phyloP scores from a whole-genome alignment of 495 filamentous ascomycete species.

The Tuber microsphaerosporum region DNA sequence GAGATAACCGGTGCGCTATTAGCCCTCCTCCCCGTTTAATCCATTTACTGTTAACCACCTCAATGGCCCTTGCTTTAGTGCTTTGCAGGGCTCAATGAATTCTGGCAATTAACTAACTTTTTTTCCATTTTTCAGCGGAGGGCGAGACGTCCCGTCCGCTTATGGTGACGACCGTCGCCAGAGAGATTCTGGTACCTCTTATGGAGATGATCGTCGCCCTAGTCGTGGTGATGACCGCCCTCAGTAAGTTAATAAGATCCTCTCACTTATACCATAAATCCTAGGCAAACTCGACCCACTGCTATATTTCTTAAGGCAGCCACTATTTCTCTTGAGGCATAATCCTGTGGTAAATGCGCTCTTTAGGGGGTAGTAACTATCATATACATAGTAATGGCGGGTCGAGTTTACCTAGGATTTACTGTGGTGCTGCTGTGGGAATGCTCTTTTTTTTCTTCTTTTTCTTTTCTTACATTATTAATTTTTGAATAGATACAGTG shows the following conservation, averaged over 20 bases:
- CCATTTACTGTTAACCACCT: background rate
- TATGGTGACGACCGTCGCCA: conserved; percentile 12
- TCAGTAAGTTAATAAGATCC: background rate
- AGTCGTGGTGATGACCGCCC: background rate
- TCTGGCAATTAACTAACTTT: background rate
- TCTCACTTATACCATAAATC: background rate
- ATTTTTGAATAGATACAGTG: background rate
- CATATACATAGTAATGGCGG: too few species aligned
- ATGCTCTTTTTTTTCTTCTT: background rate
- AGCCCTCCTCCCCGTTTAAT: background rate
- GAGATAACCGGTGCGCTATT: background rate
- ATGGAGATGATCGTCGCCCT: background rate
- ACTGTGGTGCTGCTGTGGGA: background rate
- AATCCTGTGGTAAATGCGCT: too few species aligned
- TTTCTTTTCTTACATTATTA: background rate
- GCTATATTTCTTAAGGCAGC: too few species aligned
- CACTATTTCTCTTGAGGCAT: too few species aligned
- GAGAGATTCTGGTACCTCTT: background rate
- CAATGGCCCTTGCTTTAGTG: background rate
- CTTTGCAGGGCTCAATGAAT: background rate
- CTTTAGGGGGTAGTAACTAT: too few species aligned
- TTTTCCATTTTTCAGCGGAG: background rate
- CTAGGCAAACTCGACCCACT: too few species aligned
- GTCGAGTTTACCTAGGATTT: too few species aligned
- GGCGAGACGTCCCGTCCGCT: background rate